phyloP scores from a whole-genome alignment of 139 green algal genomes.

The Chlorella sorokiniana region DNA sequence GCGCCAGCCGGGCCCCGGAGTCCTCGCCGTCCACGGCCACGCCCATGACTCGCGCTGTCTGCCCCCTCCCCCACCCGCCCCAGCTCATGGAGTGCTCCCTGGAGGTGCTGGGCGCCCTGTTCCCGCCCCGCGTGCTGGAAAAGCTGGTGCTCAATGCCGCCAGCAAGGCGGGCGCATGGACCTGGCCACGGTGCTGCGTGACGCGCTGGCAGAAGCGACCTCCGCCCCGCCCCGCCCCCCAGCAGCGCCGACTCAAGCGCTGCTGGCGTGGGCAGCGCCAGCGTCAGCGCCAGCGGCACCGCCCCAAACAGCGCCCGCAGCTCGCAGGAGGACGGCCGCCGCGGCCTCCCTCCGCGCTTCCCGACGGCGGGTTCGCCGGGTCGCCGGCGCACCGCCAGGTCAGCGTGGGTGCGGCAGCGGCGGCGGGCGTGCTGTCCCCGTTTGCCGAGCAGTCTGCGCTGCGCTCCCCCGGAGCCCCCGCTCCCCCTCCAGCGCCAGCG shows the following conservation, averaged over 20 bases:
- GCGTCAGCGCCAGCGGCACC: background rate
- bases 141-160: constrained; percentile 31
- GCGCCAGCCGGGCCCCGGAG: background rate
- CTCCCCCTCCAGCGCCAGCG: background rate
- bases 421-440: background rate
- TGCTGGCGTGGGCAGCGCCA: background rate
- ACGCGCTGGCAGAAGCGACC: background rate
- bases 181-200: background rate
- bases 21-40: background rate
- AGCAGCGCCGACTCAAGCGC: too few relatives aligned
- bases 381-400: background rate
- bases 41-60: background rate
- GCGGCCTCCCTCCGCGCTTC: background rate
- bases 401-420: background rate
- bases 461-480: background rate
- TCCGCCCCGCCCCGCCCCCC: too few relatives aligned
- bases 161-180: background rate
- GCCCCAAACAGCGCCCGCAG: background rate
- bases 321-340: constrained; percentile 5
- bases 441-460: background rate
- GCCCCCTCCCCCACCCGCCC: background rate
- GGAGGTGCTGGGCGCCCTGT: constrained; percentile 33
- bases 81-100: constrained; percentile 12
- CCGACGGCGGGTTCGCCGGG: background rate
- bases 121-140: constrained; percentile 32